These are phyloP conservation scores for Ceratobasidium sp. DNA, from an alignment of 1,284 basidiomycete species.

Conservation along the genomic window DNA sequence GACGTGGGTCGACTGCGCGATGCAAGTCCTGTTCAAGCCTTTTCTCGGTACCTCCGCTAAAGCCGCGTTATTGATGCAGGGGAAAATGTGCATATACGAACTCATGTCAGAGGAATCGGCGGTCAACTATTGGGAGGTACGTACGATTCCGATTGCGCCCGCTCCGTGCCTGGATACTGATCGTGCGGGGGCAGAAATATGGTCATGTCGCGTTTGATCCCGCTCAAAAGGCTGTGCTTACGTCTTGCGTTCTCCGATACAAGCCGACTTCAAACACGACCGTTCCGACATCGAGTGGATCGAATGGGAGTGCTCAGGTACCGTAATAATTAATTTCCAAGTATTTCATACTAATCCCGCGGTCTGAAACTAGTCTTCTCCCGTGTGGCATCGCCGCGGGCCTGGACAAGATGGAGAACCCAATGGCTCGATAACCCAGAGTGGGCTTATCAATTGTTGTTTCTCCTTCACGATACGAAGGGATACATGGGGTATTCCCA, in stretches of 20 bases:
- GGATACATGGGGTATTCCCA: slow-evolving; percentile 93
- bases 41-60: slow-evolving; percentile 48
- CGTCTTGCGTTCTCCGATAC: slow-evolving; percentile 89
- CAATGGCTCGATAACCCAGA: slow-evolving; percentile 62
- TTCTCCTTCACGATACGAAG: slow-evolving; percentile 95
- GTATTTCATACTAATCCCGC: slow-evolving; percentile 9
- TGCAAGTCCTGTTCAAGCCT: slow-evolving; percentile 60
- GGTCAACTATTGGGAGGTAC: slow-evolving; percentile 97
- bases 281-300: slow-evolving; percentile 50
- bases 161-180: slow-evolving; percentile 8
- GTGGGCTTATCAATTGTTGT: slow-evolving; percentile 88
- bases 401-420: slow-evolving; percentile 34
- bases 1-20: slow-evolving; percentile 86
- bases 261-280: slow-evolving; percentile 68
- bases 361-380: slow-evolving; percentile 48
- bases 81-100: slow-evolving; percentile 96
- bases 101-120: slow-evolving; percentile 96
- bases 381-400: slow-evolving; percentile 49
- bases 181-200: slow-evolving; percentile 74
- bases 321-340: not conserved
- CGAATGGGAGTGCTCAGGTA: slow-evolving; percentile 41
- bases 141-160: slow-evolving; percentile 49
- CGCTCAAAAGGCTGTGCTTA: slow-evolving; percentile 89
- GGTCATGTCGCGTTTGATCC: slow-evolving; percentile 93
- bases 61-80: slow-evolving; percentile 61